Conservation (phyloP, 495 filamentous ascomycete genomes). For the Wilcoxina mikolae region DNA sequence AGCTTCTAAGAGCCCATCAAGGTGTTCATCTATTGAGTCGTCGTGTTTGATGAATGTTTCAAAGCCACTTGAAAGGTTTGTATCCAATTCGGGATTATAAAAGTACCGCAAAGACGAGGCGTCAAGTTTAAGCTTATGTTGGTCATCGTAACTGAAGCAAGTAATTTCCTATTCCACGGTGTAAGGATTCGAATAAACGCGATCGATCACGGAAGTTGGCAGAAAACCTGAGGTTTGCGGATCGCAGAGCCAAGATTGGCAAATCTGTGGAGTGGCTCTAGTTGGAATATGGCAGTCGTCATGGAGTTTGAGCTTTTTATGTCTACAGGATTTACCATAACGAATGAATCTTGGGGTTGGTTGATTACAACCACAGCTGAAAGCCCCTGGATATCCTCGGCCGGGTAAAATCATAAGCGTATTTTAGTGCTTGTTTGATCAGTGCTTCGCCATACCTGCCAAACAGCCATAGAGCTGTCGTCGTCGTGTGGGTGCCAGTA, state of each 20-base stretch:
- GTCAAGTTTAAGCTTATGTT: slow-evolving; percentile 60
- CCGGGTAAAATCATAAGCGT: too few relatives aligned
- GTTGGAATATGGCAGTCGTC: background rate
- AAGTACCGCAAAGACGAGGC: slow-evolving; percentile 74
- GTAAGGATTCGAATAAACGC: background rate
- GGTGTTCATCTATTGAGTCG: slow-evolving; percentile 67
- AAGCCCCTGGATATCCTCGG: too few relatives aligned
- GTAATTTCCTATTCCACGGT: slow-evolving; percentile 43
- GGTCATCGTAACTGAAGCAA: slow-evolving; percentile 70
- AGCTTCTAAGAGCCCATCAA: slow-evolving; percentile 67
- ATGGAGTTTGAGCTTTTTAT: too few relatives aligned
- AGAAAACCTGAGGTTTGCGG: background rate
- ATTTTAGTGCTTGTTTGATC: too few relatives aligned
- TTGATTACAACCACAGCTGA: too few relatives aligned
- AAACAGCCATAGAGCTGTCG: too few relatives aligned
- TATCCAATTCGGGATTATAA: slow-evolving; percentile 57
- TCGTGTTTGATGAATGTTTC: slow-evolving; percentile 73
- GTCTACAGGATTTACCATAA: too few relatives aligned
- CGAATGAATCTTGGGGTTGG: too few relatives aligned
- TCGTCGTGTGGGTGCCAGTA: too few relatives aligned
- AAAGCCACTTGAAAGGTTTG: slow-evolving; percentile 63
- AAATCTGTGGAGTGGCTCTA: background rate
- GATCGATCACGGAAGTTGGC: background rate
- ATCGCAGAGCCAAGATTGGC: background rate
- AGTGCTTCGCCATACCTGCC: too few relatives aligned